These are phyloP conservation scores for Chiua sp. DNA, from an alignment of 1,284 basidiomycete genomes.

Conservation along the genomic window DNA sequence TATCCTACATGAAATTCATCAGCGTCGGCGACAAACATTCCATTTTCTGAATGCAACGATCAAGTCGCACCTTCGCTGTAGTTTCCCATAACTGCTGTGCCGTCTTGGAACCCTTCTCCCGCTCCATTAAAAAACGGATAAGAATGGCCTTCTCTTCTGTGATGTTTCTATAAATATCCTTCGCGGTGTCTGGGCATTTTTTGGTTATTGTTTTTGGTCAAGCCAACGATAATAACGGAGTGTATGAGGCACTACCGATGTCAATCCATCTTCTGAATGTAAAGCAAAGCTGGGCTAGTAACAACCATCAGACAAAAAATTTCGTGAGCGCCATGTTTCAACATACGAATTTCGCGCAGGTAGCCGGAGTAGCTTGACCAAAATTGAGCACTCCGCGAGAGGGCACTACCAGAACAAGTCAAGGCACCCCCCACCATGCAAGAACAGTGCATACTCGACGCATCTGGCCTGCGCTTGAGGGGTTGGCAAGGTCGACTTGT, in stretches of 20 bases:
- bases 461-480: slow-evolving; percentile 47
- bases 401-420: slow-evolving; percentile 49
- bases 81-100: slow-evolving; percentile 32
- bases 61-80: slow-evolving; percentile 36
- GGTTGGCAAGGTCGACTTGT: slow-evolving; percentile 6
- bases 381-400: slow-evolving; percentile 76
- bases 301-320: slow-evolving; percentile 19
- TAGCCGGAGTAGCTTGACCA: slow-evolving; percentile 87
- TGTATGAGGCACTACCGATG: slow-evolving; percentile 52
- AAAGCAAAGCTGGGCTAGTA: slow-evolving; percentile 71
- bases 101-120: slow-evolving; percentile 44
- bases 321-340: slow-evolving; percentile 20
- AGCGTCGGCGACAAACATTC: background rate
- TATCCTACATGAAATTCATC: slow-evolving; percentile 28
- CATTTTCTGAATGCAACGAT: slow-evolving; percentile 1
- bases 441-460: slow-evolving; percentile 53
- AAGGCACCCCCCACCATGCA: slow-evolving; percentile 5
- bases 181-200: slow-evolving; percentile 58
- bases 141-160: slow-evolving; percentile 62
- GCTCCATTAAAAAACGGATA: slow-evolving; percentile 50
- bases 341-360: slow-evolving; percentile 74
- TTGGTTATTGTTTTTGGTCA: slow-evolving; percentile 3
- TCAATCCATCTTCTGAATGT: slow-evolving; percentile 75
- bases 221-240: slow-evolving; percentile 15
- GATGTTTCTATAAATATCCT: slow-evolving; percentile 68